Conservation (phyloP, 345 rosid genomes). For the Melaleuca quinquenervia region DNA sequence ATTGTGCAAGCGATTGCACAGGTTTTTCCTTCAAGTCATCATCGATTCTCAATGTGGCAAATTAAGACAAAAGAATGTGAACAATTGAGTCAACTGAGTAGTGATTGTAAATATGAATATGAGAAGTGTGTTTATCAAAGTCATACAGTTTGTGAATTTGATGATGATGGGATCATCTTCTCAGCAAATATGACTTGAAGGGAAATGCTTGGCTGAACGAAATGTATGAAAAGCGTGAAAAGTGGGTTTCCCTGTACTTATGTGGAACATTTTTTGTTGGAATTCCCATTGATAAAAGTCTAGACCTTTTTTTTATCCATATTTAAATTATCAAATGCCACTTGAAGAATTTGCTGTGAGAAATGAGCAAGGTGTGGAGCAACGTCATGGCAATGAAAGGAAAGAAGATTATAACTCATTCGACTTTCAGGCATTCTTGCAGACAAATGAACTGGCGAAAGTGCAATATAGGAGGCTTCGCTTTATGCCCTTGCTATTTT, state of each 20-base stretch:
- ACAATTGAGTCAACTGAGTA: constrained; percentile 34
- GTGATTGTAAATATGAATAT: constrained; percentile 49
- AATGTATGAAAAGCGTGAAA: constrained; percentile 52
- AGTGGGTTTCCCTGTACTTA: constrained; percentile 67
- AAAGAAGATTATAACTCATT: constrained; percentile 70
- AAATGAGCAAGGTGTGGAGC: constrained; percentile 56
- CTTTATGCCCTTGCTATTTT: constrained; percentile 51
- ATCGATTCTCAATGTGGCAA: constrained; percentile 70
- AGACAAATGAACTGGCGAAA: constrained; percentile 68
- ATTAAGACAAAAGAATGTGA: constrained; percentile 50
- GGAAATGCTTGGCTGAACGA: constrained; percentile 59
- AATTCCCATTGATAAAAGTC: constrained; percentile 36
- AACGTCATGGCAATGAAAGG: constrained; percentile 59
- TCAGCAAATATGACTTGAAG: constrained; percentile 44
- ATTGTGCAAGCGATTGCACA: constrained; percentile 54
- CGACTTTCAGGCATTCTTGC: constrained; percentile 49
- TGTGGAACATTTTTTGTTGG: constrained; percentile 68
- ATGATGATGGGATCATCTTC: constrained; percentile 44
- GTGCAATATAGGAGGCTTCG: constrained; percentile 52
- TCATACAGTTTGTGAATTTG: constrained; percentile 50
- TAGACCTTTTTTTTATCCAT: constrained; percentile 59
- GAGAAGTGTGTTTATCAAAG: constrained; percentile 59
- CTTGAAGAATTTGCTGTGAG: constrained; percentile 43
- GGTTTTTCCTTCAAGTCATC: constrained; percentile 66
- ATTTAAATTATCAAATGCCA: constrained; percentile 39